A percentile compares a stretch with the other conserved stretches of the same genome.
These are phyloP conservation scores for Saccharomyces hybrid DNA, from an alignment of 1,139 yeast species.

Conservation along the genomic window DNA sequence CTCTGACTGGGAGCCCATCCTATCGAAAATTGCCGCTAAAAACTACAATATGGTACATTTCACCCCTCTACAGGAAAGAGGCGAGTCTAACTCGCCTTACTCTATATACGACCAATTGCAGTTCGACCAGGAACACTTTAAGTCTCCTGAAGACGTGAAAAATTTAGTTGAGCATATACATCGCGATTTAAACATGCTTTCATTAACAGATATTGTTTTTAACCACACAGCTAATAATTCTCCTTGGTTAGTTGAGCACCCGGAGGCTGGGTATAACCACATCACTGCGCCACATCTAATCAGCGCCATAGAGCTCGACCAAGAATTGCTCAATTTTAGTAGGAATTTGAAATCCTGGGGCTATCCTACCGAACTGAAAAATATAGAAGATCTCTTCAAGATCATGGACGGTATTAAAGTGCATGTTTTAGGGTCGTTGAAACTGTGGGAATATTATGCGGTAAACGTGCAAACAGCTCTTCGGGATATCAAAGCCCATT, in stretches of 20 bases:
- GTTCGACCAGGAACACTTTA: slow-evolving; percentile 64
- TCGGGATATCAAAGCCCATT: slow-evolving; percentile 18
- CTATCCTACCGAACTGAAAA: slow-evolving; percentile 48
- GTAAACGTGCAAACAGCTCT: slow-evolving; percentile 44
- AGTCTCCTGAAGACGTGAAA: slow-evolving; percentile 41
- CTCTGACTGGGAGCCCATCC: slow-evolving; percentile 60
- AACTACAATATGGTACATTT: slow-evolving; percentile 95
- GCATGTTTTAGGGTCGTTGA: slow-evolving; percentile 58
- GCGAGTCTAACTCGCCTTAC: slow-evolving; percentile 86
- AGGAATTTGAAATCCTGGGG: slow-evolving; percentile 45
- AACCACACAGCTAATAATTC: slow-evolving; percentile 94
- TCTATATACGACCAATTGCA: slow-evolving; percentile 78
- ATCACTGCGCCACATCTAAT: slow-evolving; percentile 83
- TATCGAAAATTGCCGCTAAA: slow-evolving; percentile 54
- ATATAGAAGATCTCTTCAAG: slow-evolving; percentile 46
- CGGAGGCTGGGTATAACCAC: slow-evolving; percentile 82
- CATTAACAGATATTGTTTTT: slow-evolving; percentile 87
- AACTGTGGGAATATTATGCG: slow-evolving; percentile 85
- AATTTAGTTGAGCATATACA: slow-evolving; percentile 44
- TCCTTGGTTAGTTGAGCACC: slow-evolving; percentile 73
- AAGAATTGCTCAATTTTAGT: slow-evolving; percentile 57
- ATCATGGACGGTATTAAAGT: slow-evolving; percentile 60
- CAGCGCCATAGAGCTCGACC: slow-evolving; percentile 80
- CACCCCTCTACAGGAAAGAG: slow-evolving; percentile 86
- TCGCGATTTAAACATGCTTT: slow-evolving; percentile 51